phyloP scores from a whole-genome alignment of 352 stramenopile species.

The Globisporangium ultimum region DNA sequence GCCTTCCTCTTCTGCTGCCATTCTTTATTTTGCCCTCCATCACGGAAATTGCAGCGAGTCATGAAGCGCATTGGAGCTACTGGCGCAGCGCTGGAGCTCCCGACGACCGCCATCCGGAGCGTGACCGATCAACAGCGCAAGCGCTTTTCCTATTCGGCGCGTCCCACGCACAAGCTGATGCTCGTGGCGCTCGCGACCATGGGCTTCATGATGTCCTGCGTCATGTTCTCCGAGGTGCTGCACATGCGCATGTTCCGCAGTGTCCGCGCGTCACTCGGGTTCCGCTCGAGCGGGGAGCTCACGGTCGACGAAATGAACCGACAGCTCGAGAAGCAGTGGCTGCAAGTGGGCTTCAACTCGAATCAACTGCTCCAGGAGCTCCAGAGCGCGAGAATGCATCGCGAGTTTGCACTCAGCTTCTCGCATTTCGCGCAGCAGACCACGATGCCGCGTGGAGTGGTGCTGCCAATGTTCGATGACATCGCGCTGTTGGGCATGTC shows the following conservation, averaged over 20 bases:
- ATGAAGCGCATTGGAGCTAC: too few species aligned
- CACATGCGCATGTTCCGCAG: constrained; percentile 5
- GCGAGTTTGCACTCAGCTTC: constrained; percentile 16
- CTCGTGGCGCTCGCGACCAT: constrained; percentile 3
- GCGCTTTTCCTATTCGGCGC: not conserved
- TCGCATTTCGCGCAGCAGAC: constrained; percentile 20
- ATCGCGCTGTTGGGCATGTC: constrained; percentile 59
- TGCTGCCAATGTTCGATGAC: constrained; percentile 63
- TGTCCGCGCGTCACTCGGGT: constrained; percentile 3
- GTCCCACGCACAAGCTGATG: constrained; percentile 4
- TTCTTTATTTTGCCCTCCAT: too few species aligned
- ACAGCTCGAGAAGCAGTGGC: too few species aligned
- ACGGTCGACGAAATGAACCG: too few species aligned
- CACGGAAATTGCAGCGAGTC: too few species aligned
- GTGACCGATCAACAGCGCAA: not conserved
- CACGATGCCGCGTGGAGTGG: constrained; percentile 38
- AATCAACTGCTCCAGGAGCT: not conserved
- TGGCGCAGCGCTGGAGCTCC: too few species aligned
- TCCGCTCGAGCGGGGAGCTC: too few species aligned
- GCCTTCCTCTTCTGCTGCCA: too few species aligned
- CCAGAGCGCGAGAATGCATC: constrained; percentile 3
- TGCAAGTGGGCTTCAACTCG: too few species aligned
- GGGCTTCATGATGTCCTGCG: constrained; percentile 8
- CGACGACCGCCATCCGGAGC: too few species aligned
- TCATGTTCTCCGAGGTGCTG: constrained; percentile 7